Conservation (phyloP, 2,329 filamentous ascomycete species). For the Teratosphaeria destructans region DNA sequence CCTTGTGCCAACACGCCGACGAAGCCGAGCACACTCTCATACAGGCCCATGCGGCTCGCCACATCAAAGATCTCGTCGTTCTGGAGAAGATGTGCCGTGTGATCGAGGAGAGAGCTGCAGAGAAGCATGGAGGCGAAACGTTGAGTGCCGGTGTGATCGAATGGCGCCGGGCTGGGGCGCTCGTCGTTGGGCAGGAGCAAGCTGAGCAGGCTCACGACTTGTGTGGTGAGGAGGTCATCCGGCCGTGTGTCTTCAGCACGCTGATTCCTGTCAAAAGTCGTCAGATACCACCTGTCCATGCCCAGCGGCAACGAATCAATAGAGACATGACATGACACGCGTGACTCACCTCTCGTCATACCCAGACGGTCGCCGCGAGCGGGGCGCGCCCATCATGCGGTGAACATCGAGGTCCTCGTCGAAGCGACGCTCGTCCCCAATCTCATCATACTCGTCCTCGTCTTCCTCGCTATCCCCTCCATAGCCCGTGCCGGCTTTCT, state of each 20-base stretch:
- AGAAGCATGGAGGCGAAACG: constrained; percentile 26
- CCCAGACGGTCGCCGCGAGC: not conserved
- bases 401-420: not conserved
- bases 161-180: constrained; percentile 5
- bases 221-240: constrained; percentile 12
- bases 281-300: not conserved
- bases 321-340: not conserved
- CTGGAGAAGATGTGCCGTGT: constrained; percentile 29
- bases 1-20: constrained; percentile 27
- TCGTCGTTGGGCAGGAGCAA: constrained; percentile 17
- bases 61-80: constrained; percentile 33
- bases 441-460: not conserved
- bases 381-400: not conserved
- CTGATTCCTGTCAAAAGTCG: not conserved
- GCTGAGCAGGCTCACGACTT: constrained; percentile 7
- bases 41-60: constrained; percentile 25
- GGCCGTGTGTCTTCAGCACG: not conserved
- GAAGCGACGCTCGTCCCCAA: not conserved
- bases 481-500: constrained; percentile 1
- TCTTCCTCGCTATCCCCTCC: not conserved
- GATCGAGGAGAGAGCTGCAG: constrained; percentile 29
- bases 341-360: not conserved
- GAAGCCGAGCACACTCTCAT: constrained; percentile 32
- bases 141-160: constrained; percentile 23
- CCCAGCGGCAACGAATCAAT: too few relatives aligned